Evolutionary conservation across 2,329 filamentous ascomycete genomes (phyloP), one percentile per base, ranked within the genome.

Genomic region (Colletotrichum zoysiae): DNA sequence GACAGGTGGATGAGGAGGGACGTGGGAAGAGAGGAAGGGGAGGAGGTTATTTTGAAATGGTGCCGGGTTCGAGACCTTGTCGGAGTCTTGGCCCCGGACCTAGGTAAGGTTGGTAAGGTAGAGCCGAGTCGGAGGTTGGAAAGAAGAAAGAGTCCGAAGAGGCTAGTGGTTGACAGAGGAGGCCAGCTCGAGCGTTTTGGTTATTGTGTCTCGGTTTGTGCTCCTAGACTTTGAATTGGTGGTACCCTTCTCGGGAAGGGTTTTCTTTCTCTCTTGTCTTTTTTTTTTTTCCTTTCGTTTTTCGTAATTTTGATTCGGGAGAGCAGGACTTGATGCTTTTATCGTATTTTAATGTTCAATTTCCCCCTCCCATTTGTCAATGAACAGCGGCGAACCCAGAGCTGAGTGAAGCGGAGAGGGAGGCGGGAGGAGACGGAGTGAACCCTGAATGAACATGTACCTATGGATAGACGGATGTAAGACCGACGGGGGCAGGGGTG

Each of bases 121-220:
- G 48, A 40, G 38, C n/a, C 18, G 20, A 18, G 16, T 50, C 26
- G 38, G n/a, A 23, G 59, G 46, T 60, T 44, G 38, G 55, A 38
- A 56, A 56, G 69, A 64, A 64, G 69, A 23, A 64, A 68, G 38
- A 30, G 56, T 33, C 46, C 30, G 44, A 50, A 5, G 33, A 55
- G 51, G 50, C 40, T 57, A 57, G 66, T 42, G 58, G 59, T 56
- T 20, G 50, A 56, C 46, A 14, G n/a, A 56, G 20, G n/a, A 61
- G 33, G 40, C 53, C 53, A 44, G 44, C 7, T 55, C 46, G 26
- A 26, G 53, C 42, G 20, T 23, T 46, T n/a, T 65, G 8, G 42
- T 51, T 69, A 42, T 53, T 38, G 53, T 62, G 60, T 63, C 66
- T 68, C 61, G 65, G 65, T 30, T 30, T 42, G n/a, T 57, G 48